Percentiles rank a stretch among this genome's conserved stretches.
phyloP scores from a whole-genome alignment of 1,284 basidiomycete genomes.

The Trichosporon faecale region DNA sequence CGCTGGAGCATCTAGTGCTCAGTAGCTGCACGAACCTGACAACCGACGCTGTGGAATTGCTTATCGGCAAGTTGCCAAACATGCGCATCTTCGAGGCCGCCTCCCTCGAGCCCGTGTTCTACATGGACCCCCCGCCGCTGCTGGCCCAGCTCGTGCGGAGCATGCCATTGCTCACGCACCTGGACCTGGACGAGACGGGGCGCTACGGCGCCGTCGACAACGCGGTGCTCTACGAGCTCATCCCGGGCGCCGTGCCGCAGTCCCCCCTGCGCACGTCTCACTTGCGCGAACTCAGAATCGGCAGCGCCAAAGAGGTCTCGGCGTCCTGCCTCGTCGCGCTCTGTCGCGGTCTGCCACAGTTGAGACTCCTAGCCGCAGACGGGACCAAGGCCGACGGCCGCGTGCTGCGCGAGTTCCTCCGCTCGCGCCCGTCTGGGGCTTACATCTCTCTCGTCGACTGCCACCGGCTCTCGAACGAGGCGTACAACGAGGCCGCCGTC shows the following conservation, averaged over 20 bases:
- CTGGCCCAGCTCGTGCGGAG: constrained; percentile 18
- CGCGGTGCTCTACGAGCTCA: constrained; percentile 57
- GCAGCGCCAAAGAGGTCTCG: constrained; percentile 63
- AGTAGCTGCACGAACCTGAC: constrained; percentile 73
- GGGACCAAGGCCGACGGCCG: constrained; percentile 66
- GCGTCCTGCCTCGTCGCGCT: constrained; percentile 65
- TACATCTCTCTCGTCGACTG: constrained; percentile 70
- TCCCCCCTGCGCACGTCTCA: constrained; percentile 24
- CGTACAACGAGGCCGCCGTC: constrained; percentile 57
- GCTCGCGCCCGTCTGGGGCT: constrained; percentile 45
- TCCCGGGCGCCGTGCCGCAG: constrained; percentile 19
- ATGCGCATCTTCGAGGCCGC: constrained; percentile 81
- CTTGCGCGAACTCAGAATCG: constrained; percentile 71
- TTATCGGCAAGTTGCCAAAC: constrained; percentile 68
- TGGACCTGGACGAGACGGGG: constrained; percentile 79
- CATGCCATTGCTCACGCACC: constrained; percentile 65
- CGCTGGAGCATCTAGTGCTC: constrained; percentile 71
- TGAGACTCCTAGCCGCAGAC: constrained; percentile 70
- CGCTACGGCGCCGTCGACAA: constrained; percentile 64
- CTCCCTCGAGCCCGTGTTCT: constrained; percentile 56
- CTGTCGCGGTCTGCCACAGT: constrained; percentile 61
- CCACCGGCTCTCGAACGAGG: constrained; percentile 62
- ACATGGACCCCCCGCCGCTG: constrained; percentile 25
- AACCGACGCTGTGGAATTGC: constrained; percentile 66
- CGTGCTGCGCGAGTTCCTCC: constrained; percentile 67